Conservation (phyloP, 176 grass and related monocot genomes). For the Oryza australiensis region DNA sequence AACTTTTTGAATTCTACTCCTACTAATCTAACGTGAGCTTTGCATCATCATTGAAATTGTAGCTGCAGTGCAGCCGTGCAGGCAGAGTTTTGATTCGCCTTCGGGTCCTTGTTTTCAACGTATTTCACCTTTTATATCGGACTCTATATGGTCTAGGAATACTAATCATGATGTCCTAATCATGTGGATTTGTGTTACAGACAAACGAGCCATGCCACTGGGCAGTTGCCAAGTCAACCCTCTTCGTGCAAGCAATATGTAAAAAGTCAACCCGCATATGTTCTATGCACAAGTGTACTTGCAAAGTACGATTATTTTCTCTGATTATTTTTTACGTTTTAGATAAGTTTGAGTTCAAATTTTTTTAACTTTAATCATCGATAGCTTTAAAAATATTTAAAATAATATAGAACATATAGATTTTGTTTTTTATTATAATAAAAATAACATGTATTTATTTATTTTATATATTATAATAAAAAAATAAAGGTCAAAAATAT, state of each 20-base stretch:
- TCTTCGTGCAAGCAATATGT: neutral
- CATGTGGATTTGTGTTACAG: slow-evolving; percentile 24
- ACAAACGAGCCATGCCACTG: neutral
- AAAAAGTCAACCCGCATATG: slow-evolving; percentile 23
- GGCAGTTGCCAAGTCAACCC: slow-evolving; percentile 7
- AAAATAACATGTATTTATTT: no score
- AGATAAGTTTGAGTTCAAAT: no score
- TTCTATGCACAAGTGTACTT: neutral
- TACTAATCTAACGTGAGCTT: neutral
- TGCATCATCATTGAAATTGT: slow-evolving; percentile 3
- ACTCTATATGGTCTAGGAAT: slow-evolving; percentile 14
- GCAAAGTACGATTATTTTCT: no score
- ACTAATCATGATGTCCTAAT: slow-evolving; percentile 18
- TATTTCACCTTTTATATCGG: neutral
- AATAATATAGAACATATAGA: no score
- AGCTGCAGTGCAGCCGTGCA: neutral
- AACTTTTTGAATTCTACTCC: neutral
- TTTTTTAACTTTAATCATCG: no score
- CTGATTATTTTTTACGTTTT: no score
- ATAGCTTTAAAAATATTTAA: no score
- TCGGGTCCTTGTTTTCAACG: neutral
- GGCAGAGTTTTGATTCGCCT: neutral
- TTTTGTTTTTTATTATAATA: no score
- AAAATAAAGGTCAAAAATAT: no score
- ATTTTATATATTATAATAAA: no score